Base-by-base conservation (phyloP, 164 flowering plant species). In the Kingdonia uniflora region DNA sequence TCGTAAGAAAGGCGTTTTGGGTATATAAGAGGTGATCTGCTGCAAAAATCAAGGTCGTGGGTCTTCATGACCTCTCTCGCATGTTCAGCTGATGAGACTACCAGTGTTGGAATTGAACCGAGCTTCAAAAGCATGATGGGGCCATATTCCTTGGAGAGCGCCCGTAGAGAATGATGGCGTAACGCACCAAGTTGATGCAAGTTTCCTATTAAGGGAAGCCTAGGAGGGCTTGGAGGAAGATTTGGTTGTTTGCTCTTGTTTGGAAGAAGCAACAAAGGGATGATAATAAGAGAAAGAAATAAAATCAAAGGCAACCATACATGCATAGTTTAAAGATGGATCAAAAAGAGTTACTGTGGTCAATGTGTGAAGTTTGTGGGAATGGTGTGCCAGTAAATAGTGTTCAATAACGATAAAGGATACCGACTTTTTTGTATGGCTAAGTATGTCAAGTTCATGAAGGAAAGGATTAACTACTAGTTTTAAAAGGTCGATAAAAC, bases 21-120 rank as follows among this genome's bases (percentile, higher is more conserved):
- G 29, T 25, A 56, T 7, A 19, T 21, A 11, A 23, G 29, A 21
- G 29, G n/a, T 10, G 63, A 56, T 6, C 63, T 59, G 37, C 22
- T 44, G 2, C 50, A 25, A 45, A 51, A 45, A 2, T 42, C 51
- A 44, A 42, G 39, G 40, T 59, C 63, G 21, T 51, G 63, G 19
- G 51, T 59, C 16, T 51, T 59, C 55, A 40, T 39, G 41, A 59
- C 53, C 19, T 59, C 25, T 51, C 19, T 51, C 5, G 62, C 62
- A 2, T 15, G 21, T 41, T 51, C 49, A 2, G 62, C 49, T 16
- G 55, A 59, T 4, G 55, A 59, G 22, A 59, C 25, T 2, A 59
- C 49, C 4, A 50, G 20, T 15, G 42, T 50, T 20, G 62, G 48
- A 14, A 24, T 15, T 10, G 10, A 21, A 23, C 58, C 49, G 24